A percentile compares a stretch with the other conserved stretches of the same genome.
Evolutionary conservation across 2,329 filamentous ascomycete species (phyloP).

Genomic region (Magnaporthiopsis rhizophila): DNA sequence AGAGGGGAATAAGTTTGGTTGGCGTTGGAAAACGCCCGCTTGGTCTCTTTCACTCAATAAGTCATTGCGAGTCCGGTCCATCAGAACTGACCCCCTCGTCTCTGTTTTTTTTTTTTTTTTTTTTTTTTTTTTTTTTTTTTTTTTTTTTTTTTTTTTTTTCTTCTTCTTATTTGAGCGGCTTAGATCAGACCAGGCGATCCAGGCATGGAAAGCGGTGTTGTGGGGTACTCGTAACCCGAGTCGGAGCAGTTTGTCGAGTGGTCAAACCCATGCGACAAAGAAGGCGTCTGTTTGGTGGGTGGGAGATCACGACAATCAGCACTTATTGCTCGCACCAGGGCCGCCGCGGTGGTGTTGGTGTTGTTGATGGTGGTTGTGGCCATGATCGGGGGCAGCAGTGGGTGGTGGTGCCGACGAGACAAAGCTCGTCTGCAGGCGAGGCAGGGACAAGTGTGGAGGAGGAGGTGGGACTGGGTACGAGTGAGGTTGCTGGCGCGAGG

Average conservation of each 20-base stretch:
- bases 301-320: constrained; percentile 1
- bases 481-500: constrained; percentile 33
- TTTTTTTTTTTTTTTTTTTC: not conserved
- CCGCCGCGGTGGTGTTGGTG: constrained; percentile 1
- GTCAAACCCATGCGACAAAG: constrained; percentile 66
- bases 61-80: not conserved
- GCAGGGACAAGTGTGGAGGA: constrained; percentile 15
- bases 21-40: not conserved
- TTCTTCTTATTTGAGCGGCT: constrained; percentile 8
- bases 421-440: constrained; percentile 5
- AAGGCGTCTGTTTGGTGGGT: constrained; percentile 55
- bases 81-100: not conserved
- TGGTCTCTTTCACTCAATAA: not conserved
- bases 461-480: constrained; percentile 17
- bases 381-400: constrained; percentile 8
- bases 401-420: constrained; percentile 6
- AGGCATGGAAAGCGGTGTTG: constrained; percentile 67
- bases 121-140: not conserved
- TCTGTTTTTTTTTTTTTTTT: not conserved
- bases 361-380: constrained; percentile 8
- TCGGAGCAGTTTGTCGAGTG: constrained; percentile 57
- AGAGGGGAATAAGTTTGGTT: not conserved
- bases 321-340: not conserved
- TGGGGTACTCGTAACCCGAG: constrained; percentile 53
- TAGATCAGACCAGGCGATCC: constrained; percentile 51